Percentiles rank a stretch among this genome's conserved stretches.
Conservation (phyloP, 1,139 yeast species). For the Diutina sp. region DNA sequence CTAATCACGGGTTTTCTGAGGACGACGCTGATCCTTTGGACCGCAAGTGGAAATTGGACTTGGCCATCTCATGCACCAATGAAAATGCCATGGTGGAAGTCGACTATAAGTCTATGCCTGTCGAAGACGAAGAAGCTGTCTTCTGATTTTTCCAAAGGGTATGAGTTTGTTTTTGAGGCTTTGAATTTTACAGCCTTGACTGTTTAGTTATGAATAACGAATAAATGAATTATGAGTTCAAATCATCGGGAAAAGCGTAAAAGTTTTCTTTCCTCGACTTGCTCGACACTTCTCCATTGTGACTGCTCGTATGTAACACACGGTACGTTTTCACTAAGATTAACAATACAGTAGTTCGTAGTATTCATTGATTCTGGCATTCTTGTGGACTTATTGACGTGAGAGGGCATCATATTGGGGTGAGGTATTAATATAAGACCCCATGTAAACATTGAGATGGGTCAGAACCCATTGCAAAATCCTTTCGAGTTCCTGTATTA, state of each 20-base stretch:
- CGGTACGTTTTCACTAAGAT: too few species aligned
- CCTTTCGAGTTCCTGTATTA: constrained; percentile 28
- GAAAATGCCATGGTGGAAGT: constrained; percentile 51
- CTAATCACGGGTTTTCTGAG: constrained; percentile 40
- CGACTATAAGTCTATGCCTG: constrained; percentile 37
- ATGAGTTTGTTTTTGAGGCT: neutral
- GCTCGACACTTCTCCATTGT: too few species aligned
- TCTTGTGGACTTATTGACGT: neutral
- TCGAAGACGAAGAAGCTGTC: constrained; percentile 1
- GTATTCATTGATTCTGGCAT: neutral
- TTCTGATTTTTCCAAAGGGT: neutral
- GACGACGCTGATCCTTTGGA: constrained; percentile 31
- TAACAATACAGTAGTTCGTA: too few species aligned
- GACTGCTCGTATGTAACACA: too few species aligned
- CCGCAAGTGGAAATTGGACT: constrained; percentile 46
- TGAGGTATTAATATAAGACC: constrained; percentile 40
- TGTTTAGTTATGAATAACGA: neutral
- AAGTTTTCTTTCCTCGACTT: neutral
- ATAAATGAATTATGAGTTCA: neutral
- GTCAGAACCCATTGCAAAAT: constrained; percentile 41
- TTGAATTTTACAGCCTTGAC: neutral
- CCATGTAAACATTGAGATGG: constrained; percentile 33
- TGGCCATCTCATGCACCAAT: constrained; percentile 45
- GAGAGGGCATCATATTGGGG: constrained; percentile 44
- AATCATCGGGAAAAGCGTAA: too few species aligned